A percentile compares a stretch with the other conserved stretches of the same genome.
phyloP scores from a whole-genome alignment of 75 land plant genomes.

The Cryptomeria japonica region DNA sequence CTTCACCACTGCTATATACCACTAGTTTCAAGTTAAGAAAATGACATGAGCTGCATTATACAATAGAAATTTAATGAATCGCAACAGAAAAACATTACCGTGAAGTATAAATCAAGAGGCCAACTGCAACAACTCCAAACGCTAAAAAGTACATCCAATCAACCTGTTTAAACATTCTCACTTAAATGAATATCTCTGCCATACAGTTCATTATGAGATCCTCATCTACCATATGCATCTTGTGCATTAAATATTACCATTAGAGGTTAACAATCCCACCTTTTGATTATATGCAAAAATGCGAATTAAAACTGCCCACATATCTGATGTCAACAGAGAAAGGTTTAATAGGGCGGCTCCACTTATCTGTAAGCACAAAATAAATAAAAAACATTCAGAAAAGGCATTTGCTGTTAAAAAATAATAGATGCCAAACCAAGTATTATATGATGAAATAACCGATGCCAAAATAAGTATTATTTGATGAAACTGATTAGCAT shows the following conservation, averaged over 20 bases:
- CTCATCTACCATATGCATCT: neutral
- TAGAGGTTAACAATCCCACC: slow-evolving; percentile 30
- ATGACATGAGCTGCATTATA: neutral
- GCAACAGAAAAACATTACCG: slow-evolving; percentile 17
- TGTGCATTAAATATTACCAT: neutral
- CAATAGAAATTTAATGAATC: neutral
- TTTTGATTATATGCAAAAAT: slow-evolving; percentile 83
- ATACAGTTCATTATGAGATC: neutral
- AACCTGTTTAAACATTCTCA: slow-evolving; percentile 49
- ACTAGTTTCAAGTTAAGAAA: neutral
- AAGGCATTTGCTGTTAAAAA: neutral
- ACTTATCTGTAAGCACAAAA: slow-evolving; percentile 55
- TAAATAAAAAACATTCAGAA: neutral
- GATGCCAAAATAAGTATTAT: neutral
- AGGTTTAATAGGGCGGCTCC: slow-evolving; percentile 93
- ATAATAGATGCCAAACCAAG: neutral
- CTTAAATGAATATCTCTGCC: neutral
- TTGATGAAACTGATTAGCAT: neutral
- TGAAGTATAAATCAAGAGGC: slow-evolving; percentile 76
- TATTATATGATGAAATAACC: neutral
- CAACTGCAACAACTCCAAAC: slow-evolving; percentile 73
- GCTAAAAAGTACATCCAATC: slow-evolving; percentile 92
- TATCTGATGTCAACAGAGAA: slow-evolving; percentile 97
- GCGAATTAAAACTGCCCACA: slow-evolving; percentile 96
- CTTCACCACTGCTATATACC: neutral